phyloP scores from a whole-genome alignment of 2,329 filamentous ascomycete genomes.

The Penicillium sp. region DNA sequence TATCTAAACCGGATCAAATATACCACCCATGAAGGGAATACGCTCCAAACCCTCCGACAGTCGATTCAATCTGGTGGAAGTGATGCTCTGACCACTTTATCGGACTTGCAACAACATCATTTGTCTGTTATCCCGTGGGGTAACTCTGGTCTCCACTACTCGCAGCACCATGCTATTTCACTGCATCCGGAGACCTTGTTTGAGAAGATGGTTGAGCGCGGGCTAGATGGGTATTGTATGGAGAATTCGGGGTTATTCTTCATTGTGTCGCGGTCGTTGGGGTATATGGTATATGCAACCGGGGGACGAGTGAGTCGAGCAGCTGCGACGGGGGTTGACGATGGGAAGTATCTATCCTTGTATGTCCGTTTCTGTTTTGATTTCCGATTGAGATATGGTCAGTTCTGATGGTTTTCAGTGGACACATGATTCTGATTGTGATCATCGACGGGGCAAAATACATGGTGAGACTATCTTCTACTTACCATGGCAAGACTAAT shows the following conservation, averaged over 20 bases:
- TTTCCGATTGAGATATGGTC: not conserved
- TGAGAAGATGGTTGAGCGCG: constrained; percentile 48
- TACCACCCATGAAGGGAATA: constrained; percentile 14
- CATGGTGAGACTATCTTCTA: constrained; percentile 24
- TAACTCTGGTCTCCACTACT: constrained; percentile 53
- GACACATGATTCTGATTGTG: constrained; percentile 59
- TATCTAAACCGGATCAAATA: constrained; percentile 35
- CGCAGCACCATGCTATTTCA: constrained; percentile 44
- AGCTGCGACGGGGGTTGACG: constrained; percentile 31
- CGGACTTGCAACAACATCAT: constrained; percentile 40
- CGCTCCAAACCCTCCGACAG: constrained; percentile 25
- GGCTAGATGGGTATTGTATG: constrained; percentile 57
- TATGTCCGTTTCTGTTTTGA: constrained; percentile 17
- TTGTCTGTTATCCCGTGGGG: constrained; percentile 51
- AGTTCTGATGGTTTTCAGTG: constrained; percentile 17
- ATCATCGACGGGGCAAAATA: constrained; percentile 47
- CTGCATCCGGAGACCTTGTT: constrained; percentile 48
- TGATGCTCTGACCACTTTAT: constrained; percentile 30
- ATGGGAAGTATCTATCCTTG: constrained; percentile 47
- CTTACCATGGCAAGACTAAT: not conserved
- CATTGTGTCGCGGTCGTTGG: constrained; percentile 48
- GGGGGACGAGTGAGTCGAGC: constrained; percentile 47
- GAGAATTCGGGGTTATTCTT: constrained; percentile 53
- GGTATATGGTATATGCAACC: constrained; percentile 50
- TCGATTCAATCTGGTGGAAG: constrained; percentile 16